Conservation (phyloP, 139 green algal genomes). For the Chlamydomonas eustigma region DNA sequence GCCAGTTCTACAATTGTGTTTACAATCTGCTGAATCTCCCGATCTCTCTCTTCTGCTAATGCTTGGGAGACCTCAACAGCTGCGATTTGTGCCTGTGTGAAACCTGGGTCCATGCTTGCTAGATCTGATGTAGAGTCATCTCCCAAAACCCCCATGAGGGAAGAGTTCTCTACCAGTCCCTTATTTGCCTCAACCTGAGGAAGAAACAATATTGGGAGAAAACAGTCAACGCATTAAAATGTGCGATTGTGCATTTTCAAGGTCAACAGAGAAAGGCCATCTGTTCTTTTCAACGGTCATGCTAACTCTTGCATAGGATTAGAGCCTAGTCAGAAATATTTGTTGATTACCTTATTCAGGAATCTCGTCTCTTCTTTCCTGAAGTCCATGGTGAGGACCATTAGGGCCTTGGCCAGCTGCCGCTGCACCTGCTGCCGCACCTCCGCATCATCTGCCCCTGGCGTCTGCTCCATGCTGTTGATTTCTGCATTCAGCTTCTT, state of each 20-base stretch:
- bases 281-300: background rate
- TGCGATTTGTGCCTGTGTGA: slow-evolving; percentile 68
- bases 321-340: no score
- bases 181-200: slow-evolving; percentile 42
- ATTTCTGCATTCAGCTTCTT: slow-evolving; percentile 5
- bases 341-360: slow-evolving; percentile 64
- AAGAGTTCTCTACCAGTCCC: slow-evolving; percentile 45
- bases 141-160: background rate
- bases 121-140: background rate
- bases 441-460: slow-evolving; percentile 1
- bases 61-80: slow-evolving; percentile 31
- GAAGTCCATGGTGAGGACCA: slow-evolving; percentile 81
- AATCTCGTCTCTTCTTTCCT: slow-evolving; percentile 83
- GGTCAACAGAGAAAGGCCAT: background rate
- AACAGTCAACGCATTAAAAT: no score
- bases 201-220: no score
- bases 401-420: slow-evolving; percentile 80
- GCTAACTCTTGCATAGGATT: background rate
- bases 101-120: slow-evolving; percentile 66
- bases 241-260: no score
- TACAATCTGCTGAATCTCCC: slow-evolving; percentile 81
- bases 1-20: slow-evolving; percentile 53
- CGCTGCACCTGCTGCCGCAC: slow-evolving; percentile 50
- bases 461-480: slow-evolving; percentile 7
- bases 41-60: slow-evolving; percentile 73